Conservation (phyloP, 2,329 filamentous ascomycete species). For the Aspergillus sp. region DNA sequence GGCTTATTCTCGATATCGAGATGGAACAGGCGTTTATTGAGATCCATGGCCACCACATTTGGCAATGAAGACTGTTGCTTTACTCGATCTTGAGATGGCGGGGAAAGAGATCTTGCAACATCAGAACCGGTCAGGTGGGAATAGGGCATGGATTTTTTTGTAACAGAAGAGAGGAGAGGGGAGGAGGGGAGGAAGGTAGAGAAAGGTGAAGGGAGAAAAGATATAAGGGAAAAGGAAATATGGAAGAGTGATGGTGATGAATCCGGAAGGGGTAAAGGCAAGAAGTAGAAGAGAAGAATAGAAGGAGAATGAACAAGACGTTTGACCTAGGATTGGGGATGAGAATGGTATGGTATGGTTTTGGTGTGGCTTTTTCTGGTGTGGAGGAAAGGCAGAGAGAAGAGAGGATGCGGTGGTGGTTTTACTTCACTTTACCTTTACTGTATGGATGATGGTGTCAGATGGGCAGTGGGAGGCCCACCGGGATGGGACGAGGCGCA, state of each 20-base stretch:
- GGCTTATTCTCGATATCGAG: conserved; percentile 8
- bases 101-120: background rate
- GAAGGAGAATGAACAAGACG: background rate
- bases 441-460: background rate
- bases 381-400: background rate
- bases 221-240: background rate
- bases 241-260: background rate
- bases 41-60: conserved; percentile 5
- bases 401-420: background rate
- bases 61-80: background rate
- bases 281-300: background rate
- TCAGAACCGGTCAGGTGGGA: background rate
- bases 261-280: too few species aligned
- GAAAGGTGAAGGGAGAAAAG: background rate
- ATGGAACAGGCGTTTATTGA: conserved; percentile 9
- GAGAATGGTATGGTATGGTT: too few species aligned
- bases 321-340: background rate
- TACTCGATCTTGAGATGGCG: background rate
- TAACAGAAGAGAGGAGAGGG: background rate
- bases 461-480: background rate
- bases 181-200: background rate
- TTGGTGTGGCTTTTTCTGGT: background rate
- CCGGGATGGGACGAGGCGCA: conserved; percentile 1
- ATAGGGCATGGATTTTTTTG: background rate
- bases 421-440: background rate